Evolutionary conservation across 2,329 filamentous ascomycete genomes (phyloP), one percentile per base, ranked within the genome.

Genomic region (Pezicula radicicola): DNA sequence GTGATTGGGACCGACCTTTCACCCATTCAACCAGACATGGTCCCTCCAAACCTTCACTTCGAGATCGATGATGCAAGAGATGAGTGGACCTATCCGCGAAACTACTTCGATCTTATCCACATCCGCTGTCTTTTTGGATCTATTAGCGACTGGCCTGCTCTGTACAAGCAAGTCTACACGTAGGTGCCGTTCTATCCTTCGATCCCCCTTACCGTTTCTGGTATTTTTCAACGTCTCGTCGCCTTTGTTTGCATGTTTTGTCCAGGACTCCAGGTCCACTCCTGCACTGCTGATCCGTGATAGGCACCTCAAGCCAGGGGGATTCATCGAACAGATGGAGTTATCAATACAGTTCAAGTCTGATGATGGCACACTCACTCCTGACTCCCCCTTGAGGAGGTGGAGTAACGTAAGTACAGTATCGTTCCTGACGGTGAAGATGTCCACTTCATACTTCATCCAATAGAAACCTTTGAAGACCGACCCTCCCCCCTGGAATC

Each of bases 21-120:
- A 13, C 64, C 64, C 28, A 68, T 66, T 28, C 66, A 69, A 44
- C 66, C 68, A 8, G 70, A 70, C 15, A 75, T 75, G 65, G 76
- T 84, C 6, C 82, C 83, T 1, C 72, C 75, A 42, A 88, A 88
- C 60, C 79, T 82, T 56, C 75, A 78, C 49, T 88, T 87, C 59
- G 75, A 84, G 45, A 77, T 88, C 47, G 84, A 88, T 61, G 84
- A 88, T 61, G 79, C 78, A 30, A 71, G 76, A 19, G 64, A 69
- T 35, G 55, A 62, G 27, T 74, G 72, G 71, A 68, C 72, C 57
- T 72, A 68, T 52, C 59, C 59, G 2, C 49, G 56, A 9, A 75
- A 83, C 55, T 68, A 75, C 52, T 81, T 84, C 60, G 81, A 86
- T 66, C 80, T 77, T 57, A 76, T 87, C 57, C 83, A 85, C 63